Evolutionary conservation across 2,329 filamentous ascomycete species (phyloP), one percentile per base, ranked within the genome.

Genomic region (Leptodontidium sp.): DNA sequence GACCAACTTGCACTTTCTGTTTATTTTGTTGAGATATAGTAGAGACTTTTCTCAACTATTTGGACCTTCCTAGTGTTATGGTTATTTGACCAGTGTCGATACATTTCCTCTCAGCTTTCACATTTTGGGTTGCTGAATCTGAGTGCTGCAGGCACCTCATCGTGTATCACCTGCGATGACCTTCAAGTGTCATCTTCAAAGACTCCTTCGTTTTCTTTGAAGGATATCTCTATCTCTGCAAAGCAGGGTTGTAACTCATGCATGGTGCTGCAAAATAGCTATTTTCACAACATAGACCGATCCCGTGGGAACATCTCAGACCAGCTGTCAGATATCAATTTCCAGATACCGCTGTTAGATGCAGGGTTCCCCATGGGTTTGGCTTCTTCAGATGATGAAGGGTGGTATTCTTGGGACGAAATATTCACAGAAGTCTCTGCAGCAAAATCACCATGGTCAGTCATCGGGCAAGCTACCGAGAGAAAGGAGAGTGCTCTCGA

Each of bases 181-280:
- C 21, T 52, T 24, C n/a, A 26, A 26, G 49, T 17, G 12, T 52
- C 49, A 9, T 8, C n/a, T 26, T 26, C 49, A 24, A 52, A 14
- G 9, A 24, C 49, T 1, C 49, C 21, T 17, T 52, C 21, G 11
- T 4, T 52, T 11, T 26, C n/a, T 52, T 17, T 52, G 49, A 52
- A 52, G 24, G 49, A 52, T 52, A n/a, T 52, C 12, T 24, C 11
- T 8, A 24, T 21, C 8, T 52, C 49, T 8, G 49, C 49, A 52
- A 52, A 26, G 12, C 49, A 52, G 11, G 49, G 49, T 52, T 52
- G 49, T n/a, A 52, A 9, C 49, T 52, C 49, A 52, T 52, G 49
- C 11, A 52, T 26, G 49, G 21, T 52, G 8, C 9, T 52, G 12
- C 49, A 12, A 6, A 52, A 52, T 14, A 52, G 49, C 11, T 52